Conservation (phyloP, 176 grass and related monocot genomes). For the Microstegium vimineum region DNA sequence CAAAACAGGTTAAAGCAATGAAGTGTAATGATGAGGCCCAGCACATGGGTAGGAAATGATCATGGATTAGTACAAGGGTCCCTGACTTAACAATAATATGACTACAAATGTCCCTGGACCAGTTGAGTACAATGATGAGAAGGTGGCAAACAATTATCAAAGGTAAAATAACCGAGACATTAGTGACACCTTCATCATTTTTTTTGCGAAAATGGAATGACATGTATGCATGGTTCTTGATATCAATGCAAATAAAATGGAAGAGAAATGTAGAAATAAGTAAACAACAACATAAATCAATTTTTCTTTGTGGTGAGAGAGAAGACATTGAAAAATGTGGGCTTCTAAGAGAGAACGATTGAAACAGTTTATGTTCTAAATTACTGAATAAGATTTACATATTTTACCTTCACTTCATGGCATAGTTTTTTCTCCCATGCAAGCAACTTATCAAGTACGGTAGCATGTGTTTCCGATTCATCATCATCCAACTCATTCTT, state of each 20-base stretch:
- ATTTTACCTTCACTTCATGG: constrained; percentile 84
- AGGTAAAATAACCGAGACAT: background rate
- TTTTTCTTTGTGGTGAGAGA: background rate
- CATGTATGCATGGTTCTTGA: background rate
- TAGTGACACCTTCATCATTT: background rate
- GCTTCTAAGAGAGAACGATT: background rate
- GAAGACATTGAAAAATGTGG: background rate
- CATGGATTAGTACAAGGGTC: background rate
- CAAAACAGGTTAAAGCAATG: background rate
- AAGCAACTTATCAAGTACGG: constrained; percentile 84
- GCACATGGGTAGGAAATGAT: background rate
- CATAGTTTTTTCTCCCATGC: constrained; percentile 95
- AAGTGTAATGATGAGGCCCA: background rate
- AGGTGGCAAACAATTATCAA: background rate
- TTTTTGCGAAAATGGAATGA: background rate
- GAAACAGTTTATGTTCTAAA: background rate
- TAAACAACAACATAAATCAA: background rate
- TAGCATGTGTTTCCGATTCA: constrained; percentile 78
- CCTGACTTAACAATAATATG: constrained; percentile 10
- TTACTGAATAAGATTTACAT: background rate
- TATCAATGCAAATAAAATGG: background rate
- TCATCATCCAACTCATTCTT: constrained; percentile 61
- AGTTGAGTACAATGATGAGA: background rate
- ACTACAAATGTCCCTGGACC: background rate
- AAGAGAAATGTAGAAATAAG: background rate